Conservation (phyloP, 2,329 filamentous ascomycete species). For the Grosmannia penicillata region DNA sequence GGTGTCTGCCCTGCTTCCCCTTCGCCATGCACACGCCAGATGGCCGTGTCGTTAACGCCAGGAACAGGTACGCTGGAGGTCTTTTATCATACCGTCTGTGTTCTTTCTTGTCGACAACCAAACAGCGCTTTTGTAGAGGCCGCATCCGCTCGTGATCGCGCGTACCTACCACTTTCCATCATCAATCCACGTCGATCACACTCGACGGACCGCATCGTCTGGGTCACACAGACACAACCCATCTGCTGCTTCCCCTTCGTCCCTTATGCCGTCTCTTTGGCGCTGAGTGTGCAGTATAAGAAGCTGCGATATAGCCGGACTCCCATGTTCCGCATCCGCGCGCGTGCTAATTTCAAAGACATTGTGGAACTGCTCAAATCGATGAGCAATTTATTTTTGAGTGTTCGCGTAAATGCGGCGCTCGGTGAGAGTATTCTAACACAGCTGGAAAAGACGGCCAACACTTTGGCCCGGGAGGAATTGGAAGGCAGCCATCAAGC, state of each 20-base stretch:
- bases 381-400: conserved; percentile 43
- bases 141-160: conserved; percentile 22
- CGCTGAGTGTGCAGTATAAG: conserved; percentile 46
- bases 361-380: conserved; percentile 37
- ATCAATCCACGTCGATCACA: conserved; percentile 41
- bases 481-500: neutral
- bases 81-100: conserved; percentile 49
- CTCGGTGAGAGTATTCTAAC: conserved; percentile 39
- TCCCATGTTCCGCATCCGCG: conserved; percentile 42
- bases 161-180: conserved; percentile 28
- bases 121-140: conserved; percentile 16
- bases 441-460: conserved; percentile 40
- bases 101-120: conserved; percentile 43
- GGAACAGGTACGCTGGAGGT: conserved; percentile 42
- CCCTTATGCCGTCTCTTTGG: conserved; percentile 45
- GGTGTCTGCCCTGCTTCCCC: neutral
- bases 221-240: conserved; percentile 35
- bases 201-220: conserved; percentile 41
- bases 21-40: too few species aligned
- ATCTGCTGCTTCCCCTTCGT: conserved; percentile 41
- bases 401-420: conserved; percentile 36
- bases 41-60: conserved; percentile 11
- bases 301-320: conserved; percentile 48
- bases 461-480: conserved; percentile 19
- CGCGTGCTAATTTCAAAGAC: conserved; percentile 36